Base-by-base conservation (phyloP, 352 stramenopile genomes). In the Pythium aphanidermatum region DNA sequence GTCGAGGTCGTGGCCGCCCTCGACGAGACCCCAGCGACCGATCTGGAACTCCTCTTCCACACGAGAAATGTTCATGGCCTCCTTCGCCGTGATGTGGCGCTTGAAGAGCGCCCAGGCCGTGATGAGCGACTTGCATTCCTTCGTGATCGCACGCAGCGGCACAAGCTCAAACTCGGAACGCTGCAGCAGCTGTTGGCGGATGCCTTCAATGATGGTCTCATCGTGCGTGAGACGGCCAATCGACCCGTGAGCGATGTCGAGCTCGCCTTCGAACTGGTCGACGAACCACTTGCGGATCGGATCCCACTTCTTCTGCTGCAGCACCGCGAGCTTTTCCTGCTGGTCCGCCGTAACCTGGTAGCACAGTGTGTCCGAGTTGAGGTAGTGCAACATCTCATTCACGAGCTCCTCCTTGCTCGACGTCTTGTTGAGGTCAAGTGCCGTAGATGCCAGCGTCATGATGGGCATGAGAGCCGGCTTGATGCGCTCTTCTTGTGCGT, bases 1-100 rank as follows among this genome's bases (percentile, higher is more conserved):
- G 58, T 95, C 83, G 19, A 95, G 66, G 58, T 95, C 83, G 51
- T 95, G 83, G 47, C 83, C 83, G 27, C 83, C 83, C 54, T 95
- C 83, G 16, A 95, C 83, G 46, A 95, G 69, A 2, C 83, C 83
- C 83, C 83, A 95, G 37, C 80, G 75, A 44, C 67, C 74, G 54
- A 95, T 95, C 70, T 95, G 80, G 64, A 90, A 95, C 49, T 95
- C 83, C 38, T 95, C 83, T 46, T 95, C 83, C 38, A 92, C 46
- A 23, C 83, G 80, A 34, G 74, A 81, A 13, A 92, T 68, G 4
- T 92, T 78, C 64, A 91, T 90, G 8, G 83, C 83, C 51, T 93
- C 82, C 58, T 86, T 92, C 21, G 79, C 63, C 21, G 77, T 89
- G 43, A 93, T 82, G 58, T 93, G 74, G 27, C 82, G 82, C 60